Evolutionary conservation across 371 early-diverging fungal species (phyloP).

Genomic region (Saksenaea vasiformis): DNA sequence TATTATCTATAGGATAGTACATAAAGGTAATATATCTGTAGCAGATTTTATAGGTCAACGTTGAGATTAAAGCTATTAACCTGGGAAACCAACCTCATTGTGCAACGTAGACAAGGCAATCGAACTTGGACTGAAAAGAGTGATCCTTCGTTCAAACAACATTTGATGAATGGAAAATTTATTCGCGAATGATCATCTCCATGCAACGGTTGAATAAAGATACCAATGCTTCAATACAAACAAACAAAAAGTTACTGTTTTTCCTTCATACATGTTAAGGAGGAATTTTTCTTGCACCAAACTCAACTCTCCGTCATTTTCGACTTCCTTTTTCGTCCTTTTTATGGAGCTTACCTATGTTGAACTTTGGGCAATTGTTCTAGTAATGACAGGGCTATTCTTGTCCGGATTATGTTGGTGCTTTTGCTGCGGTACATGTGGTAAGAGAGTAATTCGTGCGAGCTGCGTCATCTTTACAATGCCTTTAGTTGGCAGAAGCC

Average conservation of each 20-base stretch:
- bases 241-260: too few species aligned
- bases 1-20: too few species aligned
- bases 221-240: too few species aligned
- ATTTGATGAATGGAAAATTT: too few species aligned
- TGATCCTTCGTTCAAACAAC: too few species aligned
- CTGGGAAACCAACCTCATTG: neutral
- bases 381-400: constrained; percentile 24
- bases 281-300: neutral
- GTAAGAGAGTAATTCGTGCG: constrained; percentile 14
- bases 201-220: too few species aligned
- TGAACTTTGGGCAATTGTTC: constrained; percentile 29
- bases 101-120: neutral
- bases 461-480: neutral
- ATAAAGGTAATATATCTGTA: too few species aligned
- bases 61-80: neutral
- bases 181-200: too few species aligned
- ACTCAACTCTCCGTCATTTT: neutral
- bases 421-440: constrained; percentile 51
- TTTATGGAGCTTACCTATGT: constrained; percentile 18
- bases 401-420: constrained; percentile 45
- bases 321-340: neutral
- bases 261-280: too few species aligned
- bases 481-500: constrained; percentile 12
- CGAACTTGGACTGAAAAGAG: neutral
- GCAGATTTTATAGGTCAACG: neutral